Evolutionary conservation across 2,329 filamentous ascomycete species (phyloP).

Genomic region (Scleromitrula shiraiana): DNA sequence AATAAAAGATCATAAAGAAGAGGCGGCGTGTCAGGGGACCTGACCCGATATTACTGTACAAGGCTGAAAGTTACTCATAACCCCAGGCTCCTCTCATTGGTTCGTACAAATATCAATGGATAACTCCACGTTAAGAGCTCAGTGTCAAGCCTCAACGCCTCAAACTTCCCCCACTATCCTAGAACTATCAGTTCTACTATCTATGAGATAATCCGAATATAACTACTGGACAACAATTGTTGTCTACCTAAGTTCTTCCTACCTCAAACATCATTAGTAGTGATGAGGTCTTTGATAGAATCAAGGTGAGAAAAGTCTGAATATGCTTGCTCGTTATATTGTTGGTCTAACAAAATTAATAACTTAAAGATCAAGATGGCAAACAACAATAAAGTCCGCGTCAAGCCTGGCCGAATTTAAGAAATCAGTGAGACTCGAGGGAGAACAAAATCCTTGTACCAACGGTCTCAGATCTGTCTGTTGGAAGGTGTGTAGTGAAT

Average conservation of each 20-base stretch:
- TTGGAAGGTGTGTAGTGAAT: constrained; percentile 63
- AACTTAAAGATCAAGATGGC: constrained; percentile 59
- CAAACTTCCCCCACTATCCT: too few species aligned
- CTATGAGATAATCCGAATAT: neutral
- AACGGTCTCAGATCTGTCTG: constrained; percentile 76
- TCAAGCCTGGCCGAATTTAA: constrained; percentile 53
- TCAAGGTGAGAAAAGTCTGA: constrained; percentile 37
- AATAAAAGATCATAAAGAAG: too few species aligned
- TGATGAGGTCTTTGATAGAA: constrained; percentile 48
- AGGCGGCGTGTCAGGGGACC: too few species aligned
- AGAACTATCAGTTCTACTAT: too few species aligned
- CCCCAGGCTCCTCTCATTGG: too few species aligned
- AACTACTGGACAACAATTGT: neutral
- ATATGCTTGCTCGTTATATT: constrained; percentile 15
- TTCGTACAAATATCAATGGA: too few species aligned
- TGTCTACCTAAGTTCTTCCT: neutral
- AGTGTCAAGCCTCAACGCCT: too few species aligned
- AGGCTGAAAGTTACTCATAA: too few species aligned
- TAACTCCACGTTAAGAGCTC: too few species aligned
- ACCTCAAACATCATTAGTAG: constrained; percentile 11
- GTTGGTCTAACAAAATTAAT: constrained; percentile 9
- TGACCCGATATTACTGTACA: too few species aligned
- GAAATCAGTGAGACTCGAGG: constrained; percentile 54
- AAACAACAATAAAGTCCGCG: constrained; percentile 50
- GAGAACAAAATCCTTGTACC: constrained; percentile 53